These are phyloP conservation scores for Protomyces gravidus DNA, from an alignment of 1,139 yeast species.

Conservation along the genomic window DNA sequence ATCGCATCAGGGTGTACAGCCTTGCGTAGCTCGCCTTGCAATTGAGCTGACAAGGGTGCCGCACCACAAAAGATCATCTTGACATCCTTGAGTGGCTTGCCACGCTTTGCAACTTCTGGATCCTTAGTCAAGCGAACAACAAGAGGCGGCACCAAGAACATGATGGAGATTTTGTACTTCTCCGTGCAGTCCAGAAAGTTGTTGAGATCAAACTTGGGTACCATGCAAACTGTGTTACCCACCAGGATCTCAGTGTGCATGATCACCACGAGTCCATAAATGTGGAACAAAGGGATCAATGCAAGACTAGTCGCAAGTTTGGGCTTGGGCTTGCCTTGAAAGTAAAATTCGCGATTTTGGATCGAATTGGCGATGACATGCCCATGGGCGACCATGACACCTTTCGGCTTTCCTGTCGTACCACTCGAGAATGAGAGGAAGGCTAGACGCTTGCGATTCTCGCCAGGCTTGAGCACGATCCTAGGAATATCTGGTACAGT, in stretches of 20 bases:
- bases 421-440: slow-evolving; percentile 63
- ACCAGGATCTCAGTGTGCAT: slow-evolving; percentile 20
- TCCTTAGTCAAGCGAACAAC: slow-evolving; percentile 43
- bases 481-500: slow-evolving; percentile 30
- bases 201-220: slow-evolving; percentile 26
- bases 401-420: slow-evolving; percentile 60
- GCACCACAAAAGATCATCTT: slow-evolving; percentile 41
- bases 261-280: slow-evolving; percentile 29
- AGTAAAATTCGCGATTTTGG: slow-evolving; percentile 30
- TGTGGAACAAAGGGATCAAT: slow-evolving; percentile 27
- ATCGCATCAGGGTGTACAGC: slow-evolving; percentile 9
- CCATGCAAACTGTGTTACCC: slow-evolving; percentile 22
- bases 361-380: slow-evolving; percentile 36
- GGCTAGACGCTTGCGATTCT: slow-evolving; percentile 38
- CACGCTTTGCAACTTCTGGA: slow-evolving; percentile 41
- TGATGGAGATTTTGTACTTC: slow-evolving; percentile 37
- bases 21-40: slow-evolving; percentile 30
- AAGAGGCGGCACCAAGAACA: slow-evolving; percentile 44
- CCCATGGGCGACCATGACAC: slow-evolving; percentile 54
- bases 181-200: slow-evolving; percentile 37
- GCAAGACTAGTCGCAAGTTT: slow-evolving; percentile 22
- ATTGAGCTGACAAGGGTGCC: slow-evolving; percentile 40
- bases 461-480: slow-evolving; percentile 33
- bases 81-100: slow-evolving; percentile 35
- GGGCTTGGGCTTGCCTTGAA: slow-evolving; percentile 8